Evolutionary conservation across 2,329 filamentous ascomycete genomes (phyloP).

Genomic region (Hypoxylon sp.): DNA sequence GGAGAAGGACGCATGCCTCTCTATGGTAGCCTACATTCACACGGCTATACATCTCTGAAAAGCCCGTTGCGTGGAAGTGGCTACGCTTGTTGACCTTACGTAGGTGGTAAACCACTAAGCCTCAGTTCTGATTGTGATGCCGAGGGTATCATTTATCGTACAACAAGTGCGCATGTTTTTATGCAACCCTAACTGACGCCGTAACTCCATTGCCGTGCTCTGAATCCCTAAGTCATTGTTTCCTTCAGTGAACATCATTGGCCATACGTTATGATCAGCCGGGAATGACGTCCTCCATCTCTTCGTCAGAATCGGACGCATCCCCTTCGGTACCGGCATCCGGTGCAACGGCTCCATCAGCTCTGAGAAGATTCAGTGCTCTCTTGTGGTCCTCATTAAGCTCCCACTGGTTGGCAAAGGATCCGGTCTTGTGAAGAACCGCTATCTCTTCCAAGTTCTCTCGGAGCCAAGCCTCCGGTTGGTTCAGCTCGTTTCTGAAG

Average conservation of each 20-base stretch:
- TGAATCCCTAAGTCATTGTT: constrained; percentile 12
- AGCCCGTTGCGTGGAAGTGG: neutral
- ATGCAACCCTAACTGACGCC: constrained; percentile 37
- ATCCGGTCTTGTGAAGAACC: constrained; percentile 83
- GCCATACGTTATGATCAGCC: constrained; percentile 34
- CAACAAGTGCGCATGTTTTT: constrained; percentile 15
- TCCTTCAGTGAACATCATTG: neutral
- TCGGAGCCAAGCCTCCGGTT: constrained; percentile 94
- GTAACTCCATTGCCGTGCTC: constrained; percentile 41
- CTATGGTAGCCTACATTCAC: neutral
- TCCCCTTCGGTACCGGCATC: constrained; percentile 61
- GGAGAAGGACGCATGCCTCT: neutral
- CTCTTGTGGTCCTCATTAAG: constrained; percentile 79
- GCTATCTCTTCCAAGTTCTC: constrained; percentile 87
- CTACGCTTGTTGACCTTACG: constrained; percentile 15
- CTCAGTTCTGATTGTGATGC: constrained; percentile 36
- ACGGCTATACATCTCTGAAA: constrained; percentile 1
- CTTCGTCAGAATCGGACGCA: constrained; percentile 74
- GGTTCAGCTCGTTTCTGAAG: constrained; percentile 81
- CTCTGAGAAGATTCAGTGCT: constrained; percentile 63
- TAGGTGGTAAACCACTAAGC: constrained; percentile 18
- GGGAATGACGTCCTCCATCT: constrained; percentile 83
- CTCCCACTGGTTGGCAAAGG: constrained; percentile 88
- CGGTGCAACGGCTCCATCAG: constrained; percentile 65
- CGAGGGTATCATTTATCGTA: constrained; percentile 52